Evolutionary conservation across 2,329 filamentous ascomycete species (phyloP), one percentile per base, ranked within the genome.

Genomic region (Fusarium nelsonii): DNA sequence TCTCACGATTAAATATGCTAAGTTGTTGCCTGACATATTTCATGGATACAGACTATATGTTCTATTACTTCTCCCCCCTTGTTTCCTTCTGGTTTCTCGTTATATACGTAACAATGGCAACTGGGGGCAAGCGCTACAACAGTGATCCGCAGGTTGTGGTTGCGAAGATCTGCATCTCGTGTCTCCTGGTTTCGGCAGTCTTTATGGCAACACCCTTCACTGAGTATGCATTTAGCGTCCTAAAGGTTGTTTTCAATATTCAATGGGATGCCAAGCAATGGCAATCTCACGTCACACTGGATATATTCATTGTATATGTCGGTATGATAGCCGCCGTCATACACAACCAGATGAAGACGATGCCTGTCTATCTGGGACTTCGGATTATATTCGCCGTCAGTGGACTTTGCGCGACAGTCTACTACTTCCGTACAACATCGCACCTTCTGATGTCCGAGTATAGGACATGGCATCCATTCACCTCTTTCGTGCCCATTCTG

Each of bases 11-110:
- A 9, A 91, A 90, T 69, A 72, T 87, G 4, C 78, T 91, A 6
- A 84, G 82, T 44, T 82, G 82, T 26, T 63, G 82, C 0, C 75
- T 90, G 36, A 79, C 85, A 1, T 86, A 86, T 37, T 78, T 86
- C 65, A 87, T 89, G 83, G 77, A 81, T 26, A 88, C 85, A 4
- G 78, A 82, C 37, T 89, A 73, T 53, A 73, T 76, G 64, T 72
- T 74, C 23, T 90, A 90, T 72, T 86, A 88, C 74, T 88, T 90
- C 68, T 82, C 87, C 1, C 83, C 86, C 1, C 78, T 89, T 2
- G 80, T 85, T 28, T 88, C 83, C 37, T 88, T 90, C 73, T 91
- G 88, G 86, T 91, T 88, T 69, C 65, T 88, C 5, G 77, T 88
- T 26, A 78, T 86, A 12, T 90, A 83, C 71, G 63, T 78, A 26